Evolutionary conservation across 1,284 basidiomycete genomes (phyloP).

Genomic region (Inonotus hispidus): DNA sequence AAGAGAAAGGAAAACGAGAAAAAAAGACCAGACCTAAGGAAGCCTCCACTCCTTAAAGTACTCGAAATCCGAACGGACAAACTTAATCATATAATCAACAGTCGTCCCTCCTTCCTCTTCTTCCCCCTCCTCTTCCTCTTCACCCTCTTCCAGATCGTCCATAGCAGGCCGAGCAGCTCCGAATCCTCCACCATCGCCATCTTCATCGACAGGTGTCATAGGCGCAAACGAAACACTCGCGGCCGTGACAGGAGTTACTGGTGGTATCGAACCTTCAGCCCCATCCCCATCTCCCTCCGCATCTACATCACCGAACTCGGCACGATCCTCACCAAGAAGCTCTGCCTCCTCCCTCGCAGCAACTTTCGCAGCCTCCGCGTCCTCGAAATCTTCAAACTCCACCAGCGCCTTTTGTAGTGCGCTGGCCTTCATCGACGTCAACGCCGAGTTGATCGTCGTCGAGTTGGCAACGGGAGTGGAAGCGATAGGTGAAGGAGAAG

Average conservation of each 20-base stretch:
- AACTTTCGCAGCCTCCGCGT: slow-evolving; percentile 74
- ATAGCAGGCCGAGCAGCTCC: no score
- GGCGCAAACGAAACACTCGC: not conserved
- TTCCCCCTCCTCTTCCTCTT: slow-evolving; percentile 32
- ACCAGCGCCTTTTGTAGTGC: slow-evolving; percentile 65
- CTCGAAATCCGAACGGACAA: slow-evolving; percentile 71
- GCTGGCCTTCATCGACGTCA: slow-evolving; percentile 26
- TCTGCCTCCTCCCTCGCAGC: slow-evolving; percentile 71
- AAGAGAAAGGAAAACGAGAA: not conserved
- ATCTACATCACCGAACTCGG: slow-evolving; percentile 55
- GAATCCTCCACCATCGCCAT: slow-evolving; percentile 29
- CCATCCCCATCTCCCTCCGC: not conserved
- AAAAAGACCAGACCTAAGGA: slow-evolving; percentile 24
- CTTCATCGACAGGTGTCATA: slow-evolving; percentile 11
- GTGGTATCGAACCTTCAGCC: slow-evolving; percentile 23
- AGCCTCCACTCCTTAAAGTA: slow-evolving; percentile 72
- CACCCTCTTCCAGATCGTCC: slow-evolving; percentile 18
- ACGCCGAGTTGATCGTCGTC: not conserved
- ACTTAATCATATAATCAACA: slow-evolving; percentile 84
- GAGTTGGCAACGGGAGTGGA: not conserved
- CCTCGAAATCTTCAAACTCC: slow-evolving; percentile 86
- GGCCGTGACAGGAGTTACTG: not conserved
- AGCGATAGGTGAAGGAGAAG: not conserved
- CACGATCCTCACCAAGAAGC: slow-evolving; percentile 70
- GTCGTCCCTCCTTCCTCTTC: slow-evolving; percentile 63